Percentiles rank a stretch among this genome's conserved stretches.
Conservation (phyloP, 1,139 yeast genomes). For the Scheffersomyces segobiensis region DNA sequence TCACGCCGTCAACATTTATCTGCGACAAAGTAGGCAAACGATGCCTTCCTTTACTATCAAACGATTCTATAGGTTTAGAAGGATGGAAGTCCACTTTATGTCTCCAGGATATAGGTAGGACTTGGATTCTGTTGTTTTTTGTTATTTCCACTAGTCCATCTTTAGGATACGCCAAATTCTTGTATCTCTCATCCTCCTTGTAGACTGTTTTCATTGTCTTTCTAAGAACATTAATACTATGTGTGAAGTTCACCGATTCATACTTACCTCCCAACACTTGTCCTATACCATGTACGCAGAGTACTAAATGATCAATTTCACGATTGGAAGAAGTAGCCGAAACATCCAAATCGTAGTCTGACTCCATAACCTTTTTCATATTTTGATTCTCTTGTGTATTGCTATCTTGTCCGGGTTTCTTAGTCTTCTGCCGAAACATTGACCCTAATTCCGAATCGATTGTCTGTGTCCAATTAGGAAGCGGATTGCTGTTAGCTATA, state of each 20-base stretch:
- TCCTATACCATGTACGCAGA: constrained; percentile 94
- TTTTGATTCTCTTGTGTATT: constrained; percentile 14
- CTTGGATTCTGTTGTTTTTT: constrained; percentile 65
- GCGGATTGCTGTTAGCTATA: constrained; percentile 24
- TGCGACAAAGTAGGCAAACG: constrained; percentile 66
- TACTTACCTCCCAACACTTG: constrained; percentile 80
- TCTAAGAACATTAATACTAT: constrained; percentile 74
- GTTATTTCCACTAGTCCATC: constrained; percentile 4
- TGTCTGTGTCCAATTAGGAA: constrained; percentile 52
- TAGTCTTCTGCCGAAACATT: constrained; percentile 11
- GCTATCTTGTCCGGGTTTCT: constrained; percentile 8
- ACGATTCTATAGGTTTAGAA: constrained; percentile 30
- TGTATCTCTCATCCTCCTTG: constrained; percentile 43
- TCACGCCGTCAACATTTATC: constrained; percentile 79
- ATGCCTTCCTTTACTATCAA: constrained; percentile 29
- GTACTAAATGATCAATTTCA: constrained; percentile 72
- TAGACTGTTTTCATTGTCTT: constrained; percentile 61
- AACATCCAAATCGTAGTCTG: constrained; percentile 49
- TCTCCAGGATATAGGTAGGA: constrained; percentile 78
- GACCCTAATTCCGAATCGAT: constrained; percentile 30
- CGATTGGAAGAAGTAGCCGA: constrained; percentile 40
- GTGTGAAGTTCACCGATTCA: constrained; percentile 83
- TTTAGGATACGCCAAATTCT: constrained; percentile 34
- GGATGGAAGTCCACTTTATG: constrained; percentile 67
- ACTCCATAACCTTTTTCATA: constrained; percentile 49